Percentiles rank a stretch among this genome's conserved stretches.
Evolutionary conservation across 225 moss, liverwort and hornwort genomes (phyloP).

Genomic region (Pleurozium schreberi): DNA sequence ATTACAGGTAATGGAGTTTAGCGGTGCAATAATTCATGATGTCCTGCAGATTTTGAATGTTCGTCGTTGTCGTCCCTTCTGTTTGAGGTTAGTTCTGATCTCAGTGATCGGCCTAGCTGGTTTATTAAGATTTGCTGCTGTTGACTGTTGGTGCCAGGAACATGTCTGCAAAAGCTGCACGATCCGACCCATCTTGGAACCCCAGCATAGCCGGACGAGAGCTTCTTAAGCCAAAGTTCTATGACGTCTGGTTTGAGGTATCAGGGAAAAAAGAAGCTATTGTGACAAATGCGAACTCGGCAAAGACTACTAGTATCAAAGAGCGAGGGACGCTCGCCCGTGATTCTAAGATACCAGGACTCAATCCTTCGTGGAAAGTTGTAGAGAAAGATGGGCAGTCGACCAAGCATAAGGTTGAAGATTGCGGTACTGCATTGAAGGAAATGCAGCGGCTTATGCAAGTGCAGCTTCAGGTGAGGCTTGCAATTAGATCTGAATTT

Average conservation of each 20-base stretch:
- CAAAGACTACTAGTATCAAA: slow-evolving; percentile 8
- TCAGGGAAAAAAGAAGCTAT: slow-evolving; percentile 37
- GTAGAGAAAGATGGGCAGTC: slow-evolving; percentile 28
- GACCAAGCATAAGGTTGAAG: slow-evolving; percentile 37
- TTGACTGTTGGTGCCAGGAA: slow-evolving; percentile 12
- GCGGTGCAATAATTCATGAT: neutral
- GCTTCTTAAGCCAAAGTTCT: slow-evolving; percentile 59
- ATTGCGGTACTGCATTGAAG: slow-evolving; percentile 43
- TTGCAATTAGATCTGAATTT: neutral
- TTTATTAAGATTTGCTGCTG: neutral
- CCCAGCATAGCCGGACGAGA: slow-evolving; percentile 61
- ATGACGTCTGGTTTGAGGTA: slow-evolving; percentile 61
- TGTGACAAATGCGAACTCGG: slow-evolving; percentile 1
- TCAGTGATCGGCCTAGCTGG: neutral
- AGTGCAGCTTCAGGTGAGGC: slow-evolving; percentile 45
- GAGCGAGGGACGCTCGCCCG: slow-evolving; percentile 1
- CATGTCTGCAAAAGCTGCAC: slow-evolving; percentile 53
- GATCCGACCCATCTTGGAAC: slow-evolving; percentile 58
- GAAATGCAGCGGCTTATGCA: slow-evolving; percentile 60
- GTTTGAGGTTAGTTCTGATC: neutral
- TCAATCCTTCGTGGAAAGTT: slow-evolving; percentile 9
- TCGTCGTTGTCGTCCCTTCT: neutral
- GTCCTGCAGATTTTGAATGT: neutral
- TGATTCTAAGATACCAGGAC: slow-evolving; percentile 14
- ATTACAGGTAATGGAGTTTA: slow-evolving; percentile 34